Percentiles rank a stretch among this genome's conserved stretches.
Evolutionary conservation across 2,329 filamentous ascomycete genomes (phyloP).

Genomic region (Penicillium sclerotiorum): DNA sequence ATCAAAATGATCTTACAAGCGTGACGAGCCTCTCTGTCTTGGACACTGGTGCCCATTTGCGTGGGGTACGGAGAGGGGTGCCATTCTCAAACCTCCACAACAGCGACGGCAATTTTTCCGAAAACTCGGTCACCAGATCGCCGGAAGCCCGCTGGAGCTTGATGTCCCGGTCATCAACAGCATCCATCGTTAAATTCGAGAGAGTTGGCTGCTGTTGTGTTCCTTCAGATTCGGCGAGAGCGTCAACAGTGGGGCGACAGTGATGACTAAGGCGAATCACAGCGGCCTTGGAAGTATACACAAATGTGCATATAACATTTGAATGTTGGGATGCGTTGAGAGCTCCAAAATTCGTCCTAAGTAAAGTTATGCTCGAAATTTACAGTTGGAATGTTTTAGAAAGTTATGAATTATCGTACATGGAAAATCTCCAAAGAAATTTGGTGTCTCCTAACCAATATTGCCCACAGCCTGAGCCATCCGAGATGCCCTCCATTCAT

Average conservation of each 20-base stretch:
- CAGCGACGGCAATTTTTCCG: conserved; percentile 44
- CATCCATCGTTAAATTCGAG: conserved; percentile 42
- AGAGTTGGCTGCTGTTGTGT: conserved; percentile 5
- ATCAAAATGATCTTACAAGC: conserved; percentile 38
- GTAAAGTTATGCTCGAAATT: too few relatives aligned
- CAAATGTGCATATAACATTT: too few relatives aligned
- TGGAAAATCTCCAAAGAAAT: too few relatives aligned
- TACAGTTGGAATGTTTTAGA: too few relatives aligned
- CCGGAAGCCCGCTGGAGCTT: conserved; percentile 51
- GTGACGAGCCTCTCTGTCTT: conserved; percentile 44
- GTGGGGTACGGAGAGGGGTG: conserved; percentile 31
- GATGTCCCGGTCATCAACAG: conserved; percentile 46
- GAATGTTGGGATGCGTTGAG: too few relatives aligned
- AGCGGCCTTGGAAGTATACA: too few relatives aligned
- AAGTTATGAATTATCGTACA: too few relatives aligned
- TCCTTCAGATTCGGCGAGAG: conserved; percentile 19
- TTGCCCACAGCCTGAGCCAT: too few relatives aligned
- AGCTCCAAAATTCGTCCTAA: too few relatives aligned
- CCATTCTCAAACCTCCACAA: conserved; percentile 39
- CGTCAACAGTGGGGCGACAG: conserved; percentile 28
- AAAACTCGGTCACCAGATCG: conserved; percentile 47
- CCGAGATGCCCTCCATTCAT: too few relatives aligned
- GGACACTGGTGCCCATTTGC: conserved; percentile 41
- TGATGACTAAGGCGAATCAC: conserved; percentile 14
- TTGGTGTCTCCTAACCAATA: too few relatives aligned